phyloP scores from a whole-genome alignment of 202 grass and related monocot species.

The Elaeis oleifera region DNA sequence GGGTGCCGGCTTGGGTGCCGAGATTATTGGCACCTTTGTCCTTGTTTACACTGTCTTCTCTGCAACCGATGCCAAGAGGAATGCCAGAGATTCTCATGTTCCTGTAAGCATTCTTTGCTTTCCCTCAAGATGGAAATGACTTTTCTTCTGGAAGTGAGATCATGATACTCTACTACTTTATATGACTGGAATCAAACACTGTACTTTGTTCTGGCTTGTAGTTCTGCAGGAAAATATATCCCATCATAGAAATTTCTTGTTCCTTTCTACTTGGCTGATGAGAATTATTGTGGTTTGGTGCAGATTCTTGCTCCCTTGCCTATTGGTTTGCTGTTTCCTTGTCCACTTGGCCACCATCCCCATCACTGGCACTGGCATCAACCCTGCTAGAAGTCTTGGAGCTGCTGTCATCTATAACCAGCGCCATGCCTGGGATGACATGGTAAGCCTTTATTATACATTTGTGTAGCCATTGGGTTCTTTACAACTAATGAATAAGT shows the following conservation, averaged over 20 bases:
- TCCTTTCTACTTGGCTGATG: too few species aligned
- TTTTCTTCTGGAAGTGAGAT: too few species aligned
- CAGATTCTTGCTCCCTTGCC: slow-evolving; percentile 86
- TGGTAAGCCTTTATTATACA: slow-evolving; percentile 30
- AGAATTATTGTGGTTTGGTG: slow-evolving; percentile 5
- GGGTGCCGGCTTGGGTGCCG: slow-evolving; percentile 66
- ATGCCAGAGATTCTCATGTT: slow-evolving; percentile 88
- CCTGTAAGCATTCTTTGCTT: slow-evolving; percentile 39
- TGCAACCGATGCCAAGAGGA: slow-evolving; percentile 87
- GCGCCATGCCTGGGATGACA: slow-evolving; percentile 68
- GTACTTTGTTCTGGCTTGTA: too few species aligned
- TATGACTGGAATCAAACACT: neutral
- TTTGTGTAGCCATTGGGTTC: too few species aligned
- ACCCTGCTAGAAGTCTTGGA: slow-evolving; percentile 89
- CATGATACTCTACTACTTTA: neutral
- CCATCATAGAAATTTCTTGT: too few species aligned
- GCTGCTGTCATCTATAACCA: slow-evolving; percentile 93
- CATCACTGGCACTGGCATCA: slow-evolving; percentile 94
- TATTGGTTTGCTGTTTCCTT: slow-evolving; percentile 85
- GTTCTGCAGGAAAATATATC: too few species aligned
- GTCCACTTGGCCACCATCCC: slow-evolving; percentile 95
- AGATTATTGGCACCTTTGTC: slow-evolving; percentile 85
- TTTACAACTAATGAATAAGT: too few species aligned
- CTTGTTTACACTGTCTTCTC: slow-evolving; percentile 94
- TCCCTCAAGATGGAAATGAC: too few species aligned